A percentile compares a stretch with the other conserved stretches of the same genome.
phyloP scores from a whole-genome alignment of 106 monocot species.

The Posidonia australis region DNA sequence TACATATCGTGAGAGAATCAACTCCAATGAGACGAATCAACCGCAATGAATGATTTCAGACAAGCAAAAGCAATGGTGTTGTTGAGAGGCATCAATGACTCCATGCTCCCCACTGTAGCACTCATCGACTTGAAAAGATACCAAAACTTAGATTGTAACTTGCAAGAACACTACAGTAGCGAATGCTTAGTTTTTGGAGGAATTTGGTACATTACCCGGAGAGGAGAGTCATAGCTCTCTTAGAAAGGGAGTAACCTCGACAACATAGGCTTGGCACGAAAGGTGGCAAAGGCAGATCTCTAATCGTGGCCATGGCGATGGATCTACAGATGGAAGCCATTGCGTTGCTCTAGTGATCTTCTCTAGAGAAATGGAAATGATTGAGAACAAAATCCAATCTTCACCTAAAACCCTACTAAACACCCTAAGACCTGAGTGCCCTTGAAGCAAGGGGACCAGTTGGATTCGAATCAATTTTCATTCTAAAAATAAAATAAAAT shows the following conservation, averaged over 20 bases:
- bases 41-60: slow-evolving; percentile 18
- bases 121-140: slow-evolving; percentile 4
- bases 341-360: not conserved
- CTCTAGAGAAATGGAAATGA: too few species aligned
- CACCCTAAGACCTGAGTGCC: too few species aligned
- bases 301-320: slow-evolving; percentile 3
- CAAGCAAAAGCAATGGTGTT: slow-evolving; percentile 19
- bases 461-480: too few species aligned
- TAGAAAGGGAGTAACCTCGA: slow-evolving; percentile 1
- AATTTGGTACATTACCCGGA: not conserved
- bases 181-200: not conserved
- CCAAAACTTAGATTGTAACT: not conserved
- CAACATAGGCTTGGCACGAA: slow-evolving; percentile 6
- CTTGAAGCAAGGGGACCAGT: too few species aligned
- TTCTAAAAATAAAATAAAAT: too few species aligned
- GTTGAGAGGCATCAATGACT: slow-evolving; percentile 22
- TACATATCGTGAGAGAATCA: slow-evolving; percentile 12
- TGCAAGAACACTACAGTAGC: not conserved
- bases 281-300: slow-evolving; percentile 3
- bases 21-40: slow-evolving; percentile 23
- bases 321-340: slow-evolving; percentile 22
- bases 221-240: not conserved
- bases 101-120: slow-evolving; percentile 8
- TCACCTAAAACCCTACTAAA: too few species aligned
- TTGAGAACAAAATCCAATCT: too few species aligned